phyloP scores from a whole-genome alignment of 1,139 yeast genomes.

The Blastobotrys capitulatus region DNA sequence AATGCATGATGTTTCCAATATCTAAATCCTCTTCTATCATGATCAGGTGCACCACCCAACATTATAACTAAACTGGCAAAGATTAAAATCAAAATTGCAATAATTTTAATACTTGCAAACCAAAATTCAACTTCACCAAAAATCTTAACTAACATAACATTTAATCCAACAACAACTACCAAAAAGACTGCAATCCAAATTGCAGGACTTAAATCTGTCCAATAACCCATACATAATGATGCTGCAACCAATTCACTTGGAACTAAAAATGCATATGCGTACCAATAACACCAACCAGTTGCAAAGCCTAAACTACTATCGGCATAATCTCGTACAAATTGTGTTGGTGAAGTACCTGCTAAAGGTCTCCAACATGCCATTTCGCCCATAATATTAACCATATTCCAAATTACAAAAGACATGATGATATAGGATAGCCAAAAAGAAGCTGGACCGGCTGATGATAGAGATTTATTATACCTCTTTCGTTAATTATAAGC shows the following conservation, averaged over 20 bases:
- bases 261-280: conserved; percentile 56
- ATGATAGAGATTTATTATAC: too few relatives aligned
- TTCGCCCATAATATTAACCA: conserved; percentile 80
- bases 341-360: conserved; percentile 57
- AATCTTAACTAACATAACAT: conserved; percentile 63
- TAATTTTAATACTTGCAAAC: conserved; percentile 50
- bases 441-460: conserved; percentile 82
- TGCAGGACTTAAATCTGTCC: conserved; percentile 57
- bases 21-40: conserved; percentile 56
- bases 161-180: conserved; percentile 48
- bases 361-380: conserved; percentile 74
- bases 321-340: conserved; percentile 28
- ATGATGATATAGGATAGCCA: conserved; percentile 70
- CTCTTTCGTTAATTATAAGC: too few relatives aligned
- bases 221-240: conserved; percentile 59
- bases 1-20: conserved; percentile 60
- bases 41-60: conserved; percentile 65
- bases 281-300: conserved; percentile 51
- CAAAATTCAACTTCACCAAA: conserved; percentile 67
- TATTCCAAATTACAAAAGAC: conserved; percentile 65
- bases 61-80: conserved; percentile 56
- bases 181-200: conserved; percentile 64
- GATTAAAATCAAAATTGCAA: conserved; percentile 58
- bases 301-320: conserved; percentile 76
- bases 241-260: conserved; percentile 78